Conservation (phyloP, 225 moss, liverwort and hornwort species). For the Thuidium tamariscinum region DNA sequence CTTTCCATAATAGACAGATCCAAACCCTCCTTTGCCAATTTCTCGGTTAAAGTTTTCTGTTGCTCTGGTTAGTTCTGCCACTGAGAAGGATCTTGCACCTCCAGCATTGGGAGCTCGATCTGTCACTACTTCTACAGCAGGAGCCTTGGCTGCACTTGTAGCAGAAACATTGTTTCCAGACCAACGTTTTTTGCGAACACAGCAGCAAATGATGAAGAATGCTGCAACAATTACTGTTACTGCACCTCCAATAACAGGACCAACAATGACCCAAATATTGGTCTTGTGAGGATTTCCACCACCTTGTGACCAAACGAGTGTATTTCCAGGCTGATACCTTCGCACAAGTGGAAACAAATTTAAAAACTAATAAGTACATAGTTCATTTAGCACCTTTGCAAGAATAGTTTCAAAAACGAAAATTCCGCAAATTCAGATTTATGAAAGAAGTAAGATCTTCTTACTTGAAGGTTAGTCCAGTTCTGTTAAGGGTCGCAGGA, state of each 20-base stretch:
- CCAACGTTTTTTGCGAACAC: background rate
- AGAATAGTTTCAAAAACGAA: background rate
- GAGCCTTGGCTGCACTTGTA: background rate
- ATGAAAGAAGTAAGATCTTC: background rate
- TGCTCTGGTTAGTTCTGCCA: background rate
- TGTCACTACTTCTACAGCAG: background rate
- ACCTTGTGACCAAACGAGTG: background rate
- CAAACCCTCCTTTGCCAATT: slow-evolving; percentile 8
- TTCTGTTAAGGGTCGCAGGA: background rate
- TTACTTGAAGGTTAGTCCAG: background rate
- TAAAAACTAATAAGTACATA: background rate
- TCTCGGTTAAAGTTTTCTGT: background rate
- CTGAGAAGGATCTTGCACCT: background rate
- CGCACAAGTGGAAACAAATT: background rate
- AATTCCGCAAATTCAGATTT: background rate
- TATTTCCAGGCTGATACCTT: slow-evolving; percentile 1
- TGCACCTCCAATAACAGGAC: background rate
- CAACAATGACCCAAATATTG: background rate
- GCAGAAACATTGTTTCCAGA: background rate
- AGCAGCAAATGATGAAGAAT: background rate
- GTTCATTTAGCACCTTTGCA: background rate
- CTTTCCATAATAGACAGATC: background rate
- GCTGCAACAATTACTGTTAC: background rate
- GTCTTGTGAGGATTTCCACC: background rate
- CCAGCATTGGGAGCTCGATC: background rate